Evolutionary conservation across 2,329 filamentous ascomycete genomes (phyloP), one percentile per base, ranked within the genome.

Genomic region (Phaeosphaeriaceae sp.): DNA sequence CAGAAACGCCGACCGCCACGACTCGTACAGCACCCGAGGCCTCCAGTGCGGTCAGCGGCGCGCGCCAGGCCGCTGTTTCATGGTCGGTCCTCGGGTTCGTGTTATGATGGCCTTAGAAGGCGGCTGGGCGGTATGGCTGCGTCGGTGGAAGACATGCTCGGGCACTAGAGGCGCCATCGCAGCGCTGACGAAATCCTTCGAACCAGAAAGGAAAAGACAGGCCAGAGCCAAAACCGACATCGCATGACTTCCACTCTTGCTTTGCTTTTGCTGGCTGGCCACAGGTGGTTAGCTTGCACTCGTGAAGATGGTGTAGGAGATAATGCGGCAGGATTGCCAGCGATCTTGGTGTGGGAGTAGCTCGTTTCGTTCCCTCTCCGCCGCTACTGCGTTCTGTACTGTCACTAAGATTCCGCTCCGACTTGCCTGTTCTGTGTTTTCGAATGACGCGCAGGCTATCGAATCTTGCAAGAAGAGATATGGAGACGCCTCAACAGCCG

Each of bases 161-260:
- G 68, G 68, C 69, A 66, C 71, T 73, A 73, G 64, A 56, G 66
- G 57, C 73, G 71, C 71, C 68, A 50, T 66, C 55, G 48, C 57
- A 51, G 50, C 54, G 51, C 53, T 59, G 58, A 68, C 68, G 61
- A 63, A 61, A 69, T 73, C 67, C 72, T 70, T 60, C 62, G 52
- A 40, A 64, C 63, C 58, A 62, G 55, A 57, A 47, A 53, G 58
- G 55, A 59, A 57, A 52, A 58, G 62, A 62, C 60, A 71, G 65
- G 58, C 60, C 59, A 56, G 53, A 57, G 58, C 51, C 63, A 69
- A 70, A 62, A 56, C 56, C 56, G 58, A 67, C 65, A 52, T 56
- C 56, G 60, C 59, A 61, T 52, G 25, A 48, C 41, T 13, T 44
- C 51, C 41, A 31, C 41, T 40, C 51, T 25, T 20, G 52, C 40